These are phyloP conservation scores for Mycena kentingensis DNA, from an alignment of 768 basidiomycete genomes.

Conservation along the genomic window DNA sequence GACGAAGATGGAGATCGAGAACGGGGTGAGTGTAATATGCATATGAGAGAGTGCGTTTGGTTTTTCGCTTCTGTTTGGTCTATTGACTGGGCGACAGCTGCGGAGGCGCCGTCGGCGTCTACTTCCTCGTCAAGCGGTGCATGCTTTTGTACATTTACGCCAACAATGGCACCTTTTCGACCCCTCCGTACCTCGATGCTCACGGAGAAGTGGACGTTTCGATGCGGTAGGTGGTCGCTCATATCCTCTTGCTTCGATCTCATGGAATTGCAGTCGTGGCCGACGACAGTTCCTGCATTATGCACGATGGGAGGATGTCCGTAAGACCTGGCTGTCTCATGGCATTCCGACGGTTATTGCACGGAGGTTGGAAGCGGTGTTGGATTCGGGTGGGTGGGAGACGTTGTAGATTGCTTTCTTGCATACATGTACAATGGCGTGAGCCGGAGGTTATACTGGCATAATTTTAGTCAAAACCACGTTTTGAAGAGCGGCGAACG, in stretches of 20 bases:
- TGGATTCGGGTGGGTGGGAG: constrained; percentile 95
- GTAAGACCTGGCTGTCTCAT: constrained; percentile 89
- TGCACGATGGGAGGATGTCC: constrained; percentile 87
- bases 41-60: constrained; percentile 83
- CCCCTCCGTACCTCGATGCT: constrained; percentile 89
- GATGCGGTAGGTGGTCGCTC: constrained; percentile 65
- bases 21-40: constrained; percentile 93
- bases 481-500: too few species aligned
- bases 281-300: constrained; percentile 85
- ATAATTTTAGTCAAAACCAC: too few species aligned
- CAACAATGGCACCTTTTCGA: constrained; percentile 83
- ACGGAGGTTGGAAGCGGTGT: constrained; percentile 80
- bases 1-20: constrained; percentile 58
- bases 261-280: constrained; percentile 48
- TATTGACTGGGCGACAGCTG: constrained; percentile 55
- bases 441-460: too few species aligned
- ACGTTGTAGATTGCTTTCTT: constrained; percentile 69
- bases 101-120: constrained; percentile 85
- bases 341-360: constrained; percentile 89
- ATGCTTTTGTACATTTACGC: constrained; percentile 87
- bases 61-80: neutral
- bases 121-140: constrained; percentile 90
- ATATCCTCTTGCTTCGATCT: neutral
- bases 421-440: too few species aligned
- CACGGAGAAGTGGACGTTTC: constrained; percentile 93